These are phyloP conservation scores for Chrysochromulina parva DNA, from an alignment of 78 protist species.

Conservation along the genomic window DNA sequence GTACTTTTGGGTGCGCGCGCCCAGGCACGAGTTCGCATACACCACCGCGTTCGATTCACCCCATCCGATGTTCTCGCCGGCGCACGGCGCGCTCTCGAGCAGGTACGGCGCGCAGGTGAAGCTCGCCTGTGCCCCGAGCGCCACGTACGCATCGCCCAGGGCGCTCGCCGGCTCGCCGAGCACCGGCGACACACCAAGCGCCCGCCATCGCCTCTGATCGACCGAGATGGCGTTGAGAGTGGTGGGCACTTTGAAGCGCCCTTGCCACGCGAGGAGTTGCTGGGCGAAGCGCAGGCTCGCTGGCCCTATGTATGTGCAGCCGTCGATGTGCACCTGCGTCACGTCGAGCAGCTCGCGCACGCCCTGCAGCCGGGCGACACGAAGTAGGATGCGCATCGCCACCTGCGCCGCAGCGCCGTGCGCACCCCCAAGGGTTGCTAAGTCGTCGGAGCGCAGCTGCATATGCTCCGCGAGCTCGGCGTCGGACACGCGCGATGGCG, in stretches of 20 bases:
- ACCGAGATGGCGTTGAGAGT: not conserved
- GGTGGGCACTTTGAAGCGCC: not conserved
- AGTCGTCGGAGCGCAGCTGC: not conserved
- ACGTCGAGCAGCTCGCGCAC: not conserved
- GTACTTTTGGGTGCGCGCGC: not conserved
- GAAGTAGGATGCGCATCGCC: not conserved
- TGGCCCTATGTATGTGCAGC: not conserved
- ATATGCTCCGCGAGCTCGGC: not conserved
- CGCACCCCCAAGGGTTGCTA: not conserved
- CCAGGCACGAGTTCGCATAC: not conserved
- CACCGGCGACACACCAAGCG: not conserved
- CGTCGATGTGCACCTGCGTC: not conserved
- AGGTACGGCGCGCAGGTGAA: conserved; percentile 20
- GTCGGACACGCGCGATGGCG: not conserved
- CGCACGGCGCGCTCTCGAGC: not conserved
- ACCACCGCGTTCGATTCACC: conserved; percentile 9
- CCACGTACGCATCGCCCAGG: not conserved
- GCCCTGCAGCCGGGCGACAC: not conserved
- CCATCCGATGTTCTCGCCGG: conserved; percentile 1
- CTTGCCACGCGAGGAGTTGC: not conserved
- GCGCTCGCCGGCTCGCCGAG: not conserved
- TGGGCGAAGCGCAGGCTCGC: not conserved
- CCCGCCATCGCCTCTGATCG: not conserved
- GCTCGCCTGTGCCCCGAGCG: not conserved
- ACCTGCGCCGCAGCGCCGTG: not conserved